Evolutionary conservation across 331 rosid species (phyloP).

Genomic region (Stylosanthes scabra): DNA sequence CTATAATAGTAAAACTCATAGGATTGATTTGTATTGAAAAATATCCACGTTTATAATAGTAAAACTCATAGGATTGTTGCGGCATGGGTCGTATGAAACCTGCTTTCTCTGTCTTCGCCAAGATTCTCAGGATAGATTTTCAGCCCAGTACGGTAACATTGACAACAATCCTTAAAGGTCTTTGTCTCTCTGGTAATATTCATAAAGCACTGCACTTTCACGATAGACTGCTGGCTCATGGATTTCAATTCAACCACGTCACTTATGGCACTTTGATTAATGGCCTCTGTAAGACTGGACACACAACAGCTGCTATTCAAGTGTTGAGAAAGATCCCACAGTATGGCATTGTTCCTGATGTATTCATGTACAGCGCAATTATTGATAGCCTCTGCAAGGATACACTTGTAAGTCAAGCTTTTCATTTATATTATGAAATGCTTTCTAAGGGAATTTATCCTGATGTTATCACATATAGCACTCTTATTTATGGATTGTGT

Average conservation of each 20-base stretch:
- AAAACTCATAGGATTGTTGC: no score
- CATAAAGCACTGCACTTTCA: not conserved
- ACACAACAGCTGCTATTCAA: not conserved
- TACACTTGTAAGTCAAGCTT: not conserved
- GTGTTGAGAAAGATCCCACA: not conserved
- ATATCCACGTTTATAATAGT: no score
- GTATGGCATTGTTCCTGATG: not conserved
- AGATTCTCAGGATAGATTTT: not conserved
- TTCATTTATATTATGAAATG: constrained; percentile 5
- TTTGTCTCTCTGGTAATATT: not conserved
- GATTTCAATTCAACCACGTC: not conserved
- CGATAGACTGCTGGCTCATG: not conserved
- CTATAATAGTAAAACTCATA: no score
- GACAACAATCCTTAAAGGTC: not conserved
- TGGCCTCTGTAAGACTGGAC: constrained; percentile 1
- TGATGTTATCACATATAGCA: not conserved
- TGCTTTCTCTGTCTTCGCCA: not conserved
- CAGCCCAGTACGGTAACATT: not conserved
- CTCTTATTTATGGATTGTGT: constrained; percentile 10
- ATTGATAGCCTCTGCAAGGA: constrained; percentile 8
- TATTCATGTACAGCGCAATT: no score
- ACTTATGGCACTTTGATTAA: constrained; percentile 10
- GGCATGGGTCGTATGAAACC: not conserved
- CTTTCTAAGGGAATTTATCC: not conserved
- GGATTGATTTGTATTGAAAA: no score